These are phyloP conservation scores for Suhomyces xylopsoci DNA, from an alignment of 805 yeast genomes.

Conservation along the genomic window DNA sequence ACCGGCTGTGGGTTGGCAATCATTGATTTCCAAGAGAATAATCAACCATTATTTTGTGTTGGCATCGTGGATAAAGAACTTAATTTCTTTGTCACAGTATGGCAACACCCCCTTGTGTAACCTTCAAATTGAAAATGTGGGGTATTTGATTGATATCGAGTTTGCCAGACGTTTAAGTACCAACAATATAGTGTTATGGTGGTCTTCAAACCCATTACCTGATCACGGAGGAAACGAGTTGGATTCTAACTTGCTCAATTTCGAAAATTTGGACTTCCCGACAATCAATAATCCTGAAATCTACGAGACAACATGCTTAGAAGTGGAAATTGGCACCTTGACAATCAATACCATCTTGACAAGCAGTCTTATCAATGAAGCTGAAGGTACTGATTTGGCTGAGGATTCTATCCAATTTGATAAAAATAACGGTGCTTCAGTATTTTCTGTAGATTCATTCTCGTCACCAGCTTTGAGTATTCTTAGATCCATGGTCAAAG, in stretches of 20 bases:
- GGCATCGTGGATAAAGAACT: conserved; percentile 67
- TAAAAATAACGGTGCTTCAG: conserved; percentile 39
- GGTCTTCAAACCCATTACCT: conserved; percentile 79
- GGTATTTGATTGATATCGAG: conserved; percentile 77
- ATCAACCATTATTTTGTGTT: conserved; percentile 69
- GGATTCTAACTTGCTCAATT: conserved; percentile 48
- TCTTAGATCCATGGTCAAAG: conserved; percentile 70
- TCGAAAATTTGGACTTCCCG: conserved; percentile 63
- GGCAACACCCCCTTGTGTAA: conserved; percentile 87
- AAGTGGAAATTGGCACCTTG: conserved; percentile 72
- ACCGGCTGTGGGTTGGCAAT: conserved; percentile 83
- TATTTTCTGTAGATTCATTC: conserved; percentile 80
- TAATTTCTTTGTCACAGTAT: conserved; percentile 63
- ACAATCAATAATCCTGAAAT: conserved; percentile 73
- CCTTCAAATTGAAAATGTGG: conserved; percentile 70
- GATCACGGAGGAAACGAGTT: conserved; percentile 82
- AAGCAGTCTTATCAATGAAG: conserved; percentile 78
- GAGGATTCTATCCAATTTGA: conserved; percentile 40
- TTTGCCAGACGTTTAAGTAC: conserved; percentile 75
- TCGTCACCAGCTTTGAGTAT: conserved; percentile 70
- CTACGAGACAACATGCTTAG: conserved; percentile 74
- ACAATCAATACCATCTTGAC: conserved; percentile 84
- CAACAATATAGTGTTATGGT: conserved; percentile 80
- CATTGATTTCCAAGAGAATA: conserved; percentile 58
- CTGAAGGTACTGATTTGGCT: conserved; percentile 79